Evolutionary conservation across 2,329 filamentous ascomycete species (phyloP).

Genomic region (Ceratocystis albifundus): DNA sequence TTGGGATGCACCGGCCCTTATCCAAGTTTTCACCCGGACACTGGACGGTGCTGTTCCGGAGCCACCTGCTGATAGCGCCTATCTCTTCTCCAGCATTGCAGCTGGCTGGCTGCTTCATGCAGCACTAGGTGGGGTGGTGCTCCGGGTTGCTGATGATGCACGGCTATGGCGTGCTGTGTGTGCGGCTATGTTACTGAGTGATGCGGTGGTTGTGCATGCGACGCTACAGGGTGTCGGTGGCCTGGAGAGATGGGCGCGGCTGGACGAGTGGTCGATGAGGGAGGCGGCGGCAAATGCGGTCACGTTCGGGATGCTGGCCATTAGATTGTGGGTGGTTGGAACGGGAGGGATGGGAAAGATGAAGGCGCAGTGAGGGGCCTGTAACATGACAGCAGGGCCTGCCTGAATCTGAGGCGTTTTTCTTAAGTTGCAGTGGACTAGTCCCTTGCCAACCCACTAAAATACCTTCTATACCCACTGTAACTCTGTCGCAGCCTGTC

Average conservation of each 20-base stretch:
- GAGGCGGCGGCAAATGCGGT: constrained; percentile 17
- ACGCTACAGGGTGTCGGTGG: constrained; percentile 20
- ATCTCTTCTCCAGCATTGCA: constrained; percentile 19
- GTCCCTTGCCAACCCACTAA: background rate
- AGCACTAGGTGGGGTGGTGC: constrained; percentile 14
- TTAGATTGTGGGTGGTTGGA: constrained; percentile 19
- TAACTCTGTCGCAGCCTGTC: background rate
- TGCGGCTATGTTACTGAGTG: constrained; percentile 18
- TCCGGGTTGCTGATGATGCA: constrained; percentile 16
- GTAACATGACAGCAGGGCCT: background rate
- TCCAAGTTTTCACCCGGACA: constrained; percentile 16
- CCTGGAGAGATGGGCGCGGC: constrained; percentile 10
- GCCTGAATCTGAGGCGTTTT: background rate
- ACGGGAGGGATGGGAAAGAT: constrained; percentile 3
- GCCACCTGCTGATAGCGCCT: background rate
- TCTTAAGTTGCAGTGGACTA: background rate
- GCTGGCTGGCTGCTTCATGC: constrained; percentile 22
- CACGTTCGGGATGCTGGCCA: constrained; percentile 15
- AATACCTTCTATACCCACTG: background rate
- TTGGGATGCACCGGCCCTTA: constrained; percentile 6
- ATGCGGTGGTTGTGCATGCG: constrained; percentile 16
- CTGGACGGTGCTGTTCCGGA: background rate
- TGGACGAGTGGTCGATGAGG: constrained; percentile 13
- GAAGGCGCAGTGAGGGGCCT: background rate
- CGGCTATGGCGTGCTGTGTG: constrained; percentile 20